Evolutionary conservation across 2,329 filamentous ascomycete species (phyloP), one percentile per base, ranked within the genome.

Genomic region (Beauveria brongniartii): DNA sequence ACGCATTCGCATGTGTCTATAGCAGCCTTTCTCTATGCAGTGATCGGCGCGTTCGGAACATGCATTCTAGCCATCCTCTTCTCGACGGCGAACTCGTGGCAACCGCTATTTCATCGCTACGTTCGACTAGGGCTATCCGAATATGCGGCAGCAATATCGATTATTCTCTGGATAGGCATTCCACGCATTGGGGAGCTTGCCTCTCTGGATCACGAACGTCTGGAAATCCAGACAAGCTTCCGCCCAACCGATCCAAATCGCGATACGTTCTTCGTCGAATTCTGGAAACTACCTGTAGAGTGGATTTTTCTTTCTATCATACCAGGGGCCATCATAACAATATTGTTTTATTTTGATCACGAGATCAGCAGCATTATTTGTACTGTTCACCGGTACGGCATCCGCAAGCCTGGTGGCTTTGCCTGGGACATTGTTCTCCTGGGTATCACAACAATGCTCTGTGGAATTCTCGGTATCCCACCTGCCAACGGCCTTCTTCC

Each of bases 301-400:
- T 88, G 84, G 83, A 77, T 86, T 3, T 84, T 87, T 66, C 77
- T 81, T 5, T 81, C 85, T 34, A 80, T 87, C 47, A 78, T 88
- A 2, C 84, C 85, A 0, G 85, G 83, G 0, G 71, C 81, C 41
- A 87, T 88, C 64, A 84, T 88, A 61, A 87, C 84, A 0, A 76
- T 84, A 0, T 77, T 88, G n/a, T 88, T 88, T 74, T 88, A 85
- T 73, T 88, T 88, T 68, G 85, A 88, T 63, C 85, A 88, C 66
- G 86, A 88, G 69, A 85, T 88, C 58, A 87, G 83, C 68, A 86
- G 82, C 57, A 88, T 88, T 60, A 88, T 87, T 63, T 87, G 84
- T 67, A 88, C 85, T 0, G 78, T 83, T 48, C 75, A 82, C 46
- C 77, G 83, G 4, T 88, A 87, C 67, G 83, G 83, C 8, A 82